A percentile compares a stretch with the other conserved stretches of the same genome.
Evolutionary conservation across 257 asterid species (phyloP).

Genomic region (Nicotiana tabacum): DNA sequence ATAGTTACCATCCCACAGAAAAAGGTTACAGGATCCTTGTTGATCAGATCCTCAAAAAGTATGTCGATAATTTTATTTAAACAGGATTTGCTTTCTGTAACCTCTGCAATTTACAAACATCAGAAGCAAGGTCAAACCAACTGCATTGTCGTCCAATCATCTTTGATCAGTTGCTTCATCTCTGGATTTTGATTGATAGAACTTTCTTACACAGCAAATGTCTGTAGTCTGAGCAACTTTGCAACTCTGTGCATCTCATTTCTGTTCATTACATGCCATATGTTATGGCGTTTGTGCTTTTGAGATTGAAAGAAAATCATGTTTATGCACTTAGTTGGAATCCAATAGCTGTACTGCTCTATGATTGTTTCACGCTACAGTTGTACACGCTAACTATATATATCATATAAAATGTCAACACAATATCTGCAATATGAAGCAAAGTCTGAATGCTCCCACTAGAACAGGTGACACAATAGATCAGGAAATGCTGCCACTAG

Average conservation of each 20-base stretch:
- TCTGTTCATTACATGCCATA: background rate
- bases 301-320: background rate
- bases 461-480: too few species aligned
- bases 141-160: background rate
- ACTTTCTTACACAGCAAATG: background rate
- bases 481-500: too few species aligned
- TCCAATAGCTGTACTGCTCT: background rate
- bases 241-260: background rate
- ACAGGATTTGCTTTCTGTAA: background rate
- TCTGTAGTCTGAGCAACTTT: background rate
- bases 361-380: too few species aligned
- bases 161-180: background rate
- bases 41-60: slow-evolving; percentile 7
- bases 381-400: background rate
- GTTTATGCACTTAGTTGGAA: background rate
- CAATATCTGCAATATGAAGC: too few species aligned
- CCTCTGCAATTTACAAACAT: background rate
- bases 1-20: slow-evolving; percentile 39
- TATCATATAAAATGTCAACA: too few species aligned
- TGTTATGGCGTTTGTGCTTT: background rate
- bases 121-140: background rate
- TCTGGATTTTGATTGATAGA: background rate
- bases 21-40: slow-evolving; percentile 26
- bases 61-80: background rate
- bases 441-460: too few species aligned